Evolutionary conservation across 1,284 basidiomycete genomes (phyloP), one percentile per base, ranked within the genome.

Genomic region (Irpex lacteus): DNA sequence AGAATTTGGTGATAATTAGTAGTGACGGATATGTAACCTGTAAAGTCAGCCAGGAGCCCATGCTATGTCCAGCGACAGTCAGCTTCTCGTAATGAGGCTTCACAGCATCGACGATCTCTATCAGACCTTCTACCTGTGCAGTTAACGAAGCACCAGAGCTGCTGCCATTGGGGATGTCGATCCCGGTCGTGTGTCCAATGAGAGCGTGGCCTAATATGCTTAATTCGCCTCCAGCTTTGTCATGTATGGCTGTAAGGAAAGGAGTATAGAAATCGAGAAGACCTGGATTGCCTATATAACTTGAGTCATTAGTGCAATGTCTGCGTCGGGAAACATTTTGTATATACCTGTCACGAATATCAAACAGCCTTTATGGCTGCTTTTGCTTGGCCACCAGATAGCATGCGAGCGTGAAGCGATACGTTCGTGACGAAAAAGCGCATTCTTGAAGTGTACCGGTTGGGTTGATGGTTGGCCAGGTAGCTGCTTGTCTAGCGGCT

Each of bases 41-140:
- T n/a, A 83, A 69, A 11, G 80, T 71, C 60, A 89, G 77, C 86
- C 86, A 90, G 3, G 82, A 72, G 1, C 87, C 87, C 26, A 89
- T 80, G 66, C 87, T 89, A 66, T 89, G 87, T 6, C 83, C 87
- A 32, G 80, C 73, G 0, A 89, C 32, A 4, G 88, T 71, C 11
- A 87, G 70, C 59, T 74, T 79, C 6, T 72, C 65, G 69, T 79
- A 85, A 5, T 70, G 67, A 5, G 70, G 8, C 32, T 62, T 69
- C 3, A 85, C 63, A 4, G 78, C 74, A 61, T 88, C 85, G 4
- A 87, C 71, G 3, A 84, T 76, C 64, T 85, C 80, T 11, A 86
- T 69, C 11, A 80, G 77, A 60, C 76, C 80, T 67, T 84, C 75
- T 9, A 87, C 71, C 73, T 87, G 86, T 15, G 77, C 70, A 2